These are phyloP conservation scores for Fusarium paranaense DNA, from an alignment of 2,329 filamentous ascomycete genomes.

Conservation along the genomic window DNA sequence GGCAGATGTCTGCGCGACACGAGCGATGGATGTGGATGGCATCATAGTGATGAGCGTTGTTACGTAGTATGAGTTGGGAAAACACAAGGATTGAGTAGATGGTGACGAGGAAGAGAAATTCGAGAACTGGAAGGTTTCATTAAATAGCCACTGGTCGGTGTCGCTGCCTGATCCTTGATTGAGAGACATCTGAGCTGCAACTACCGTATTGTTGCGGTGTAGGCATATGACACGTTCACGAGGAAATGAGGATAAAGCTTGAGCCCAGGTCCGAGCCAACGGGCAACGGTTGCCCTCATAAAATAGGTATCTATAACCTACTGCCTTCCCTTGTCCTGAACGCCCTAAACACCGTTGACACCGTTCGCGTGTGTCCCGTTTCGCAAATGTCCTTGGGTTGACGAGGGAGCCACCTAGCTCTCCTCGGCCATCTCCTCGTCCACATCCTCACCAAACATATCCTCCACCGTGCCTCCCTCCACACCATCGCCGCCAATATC, in stretches of 20 bases:
- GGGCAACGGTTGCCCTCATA: background rate
- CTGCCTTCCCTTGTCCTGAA: slow-evolving; percentile 13
- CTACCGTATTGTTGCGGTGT: background rate
- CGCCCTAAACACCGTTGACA: slow-evolving; percentile 34
- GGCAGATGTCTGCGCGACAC: background rate
- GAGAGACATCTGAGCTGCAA: background rate
- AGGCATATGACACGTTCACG: background rate
- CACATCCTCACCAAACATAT: slow-evolving; percentile 66
- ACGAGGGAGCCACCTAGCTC: slow-evolving; percentile 22
- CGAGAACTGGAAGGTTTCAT: background rate
- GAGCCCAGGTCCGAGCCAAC: background rate
- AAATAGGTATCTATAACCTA: slow-evolving; percentile 15
- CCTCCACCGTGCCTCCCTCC: slow-evolving; percentile 64
- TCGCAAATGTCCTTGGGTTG: slow-evolving; percentile 6
- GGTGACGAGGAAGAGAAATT: background rate
- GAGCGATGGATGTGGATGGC: background rate
- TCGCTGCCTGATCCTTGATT: background rate
- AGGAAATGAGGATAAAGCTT: background rate
- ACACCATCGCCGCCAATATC: slow-evolving; percentile 60
- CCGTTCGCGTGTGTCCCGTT: slow-evolving; percentile 4
- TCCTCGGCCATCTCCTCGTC: slow-evolving; percentile 69
- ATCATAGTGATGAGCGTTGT: background rate
- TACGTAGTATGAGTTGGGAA: background rate
- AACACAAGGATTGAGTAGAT: background rate
- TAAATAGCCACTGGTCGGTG: background rate